These are phyloP conservation scores for Boletus sp. DNA, from an alignment of 1,284 basidiomycete genomes.

Conservation along the genomic window DNA sequence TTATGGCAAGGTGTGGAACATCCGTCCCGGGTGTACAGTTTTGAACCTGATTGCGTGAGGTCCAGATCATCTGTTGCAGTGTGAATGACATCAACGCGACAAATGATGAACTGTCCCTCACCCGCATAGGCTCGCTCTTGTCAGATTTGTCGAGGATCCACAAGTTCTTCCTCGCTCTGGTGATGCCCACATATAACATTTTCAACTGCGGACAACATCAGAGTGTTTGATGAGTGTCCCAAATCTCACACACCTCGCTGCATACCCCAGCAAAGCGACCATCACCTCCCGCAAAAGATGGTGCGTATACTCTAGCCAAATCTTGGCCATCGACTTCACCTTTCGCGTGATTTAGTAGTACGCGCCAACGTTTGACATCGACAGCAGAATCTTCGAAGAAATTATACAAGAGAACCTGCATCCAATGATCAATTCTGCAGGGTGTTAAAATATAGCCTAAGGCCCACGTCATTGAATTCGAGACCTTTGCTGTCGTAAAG, in stretches of 20 bases:
- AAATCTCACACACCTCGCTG: slow-evolving; percentile 46
- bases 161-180: slow-evolving; percentile 62
- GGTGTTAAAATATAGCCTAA: neutral
- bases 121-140: slow-evolving; percentile 54
- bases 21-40: slow-evolving; percentile 43
- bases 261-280: slow-evolving; percentile 57
- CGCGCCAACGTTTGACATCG: no score
- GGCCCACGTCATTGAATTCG: slow-evolving; percentile 66
- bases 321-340: slow-evolving; percentile 13
- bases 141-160: slow-evolving; percentile 47
- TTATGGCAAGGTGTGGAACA: slow-evolving; percentile 48
- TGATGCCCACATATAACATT: slow-evolving; percentile 68
- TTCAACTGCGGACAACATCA: slow-evolving; percentile 20
- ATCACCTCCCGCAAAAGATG: slow-evolving; percentile 47
- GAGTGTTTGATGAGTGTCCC: neutral
- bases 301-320: slow-evolving; percentile 33
- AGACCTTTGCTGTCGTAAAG: slow-evolving; percentile 73
- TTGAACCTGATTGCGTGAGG: slow-evolving; percentile 41
- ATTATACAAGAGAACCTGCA: no score
- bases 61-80: slow-evolving; percentile 50
- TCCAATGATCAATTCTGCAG: neutral
- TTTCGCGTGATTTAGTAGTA: slow-evolving; percentile 17
- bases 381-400: no score
- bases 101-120: slow-evolving; percentile 27
- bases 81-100: neutral